Percentiles rank a stretch among this genome's conserved stretches.
Conservation (phyloP, 2,329 filamentous ascomycete species). For the Trichoderma sp. region DNA sequence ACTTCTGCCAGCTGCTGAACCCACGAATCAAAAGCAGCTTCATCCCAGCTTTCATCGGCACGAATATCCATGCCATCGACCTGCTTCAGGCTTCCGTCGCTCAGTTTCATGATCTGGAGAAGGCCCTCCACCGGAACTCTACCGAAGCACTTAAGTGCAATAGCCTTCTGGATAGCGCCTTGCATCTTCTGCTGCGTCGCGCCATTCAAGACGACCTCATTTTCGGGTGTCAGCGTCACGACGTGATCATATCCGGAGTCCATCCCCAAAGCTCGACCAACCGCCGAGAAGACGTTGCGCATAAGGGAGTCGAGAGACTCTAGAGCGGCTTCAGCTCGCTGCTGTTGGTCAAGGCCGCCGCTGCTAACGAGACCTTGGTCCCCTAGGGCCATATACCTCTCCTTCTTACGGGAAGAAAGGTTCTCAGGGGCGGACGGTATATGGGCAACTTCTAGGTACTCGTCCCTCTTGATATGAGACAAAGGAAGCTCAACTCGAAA, state of each 20-base stretch:
- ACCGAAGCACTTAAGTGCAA: conserved; percentile 66
- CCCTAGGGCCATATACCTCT: conserved; percentile 50
- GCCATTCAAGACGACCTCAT: conserved; percentile 66
- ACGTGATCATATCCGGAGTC: conserved; percentile 57
- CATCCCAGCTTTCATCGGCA: conserved; percentile 67
- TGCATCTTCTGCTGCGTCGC: conserved; percentile 72
- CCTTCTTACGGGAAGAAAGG: conserved; percentile 56
- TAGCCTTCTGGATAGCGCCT: conserved; percentile 70
- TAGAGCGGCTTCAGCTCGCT: conserved; percentile 75
- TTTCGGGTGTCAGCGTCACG: conserved; percentile 55
- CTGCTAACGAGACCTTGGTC: conserved; percentile 60
- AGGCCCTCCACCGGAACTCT: conserved; percentile 75
- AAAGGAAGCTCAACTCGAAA: conserved; percentile 53
- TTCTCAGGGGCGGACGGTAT: conserved; percentile 48
- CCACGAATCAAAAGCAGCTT: conserved; percentile 71
- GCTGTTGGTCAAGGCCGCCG: conserved; percentile 70
- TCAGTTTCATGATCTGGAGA: conserved; percentile 73
- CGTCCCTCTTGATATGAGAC: conserved; percentile 51
- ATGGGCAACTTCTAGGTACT: conserved; percentile 53
- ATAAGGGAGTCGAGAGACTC: conserved; percentile 70
- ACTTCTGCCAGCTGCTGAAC: conserved; percentile 65
- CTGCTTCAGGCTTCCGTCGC: conserved; percentile 71
- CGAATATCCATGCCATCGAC: conserved; percentile 68
- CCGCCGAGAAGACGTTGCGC: conserved; percentile 72
- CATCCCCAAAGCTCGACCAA: conserved; percentile 65